phyloP scores from a whole-genome alignment of 495 filamentous ascomycete genomes.

The Hypoxylon perforatum region DNA sequence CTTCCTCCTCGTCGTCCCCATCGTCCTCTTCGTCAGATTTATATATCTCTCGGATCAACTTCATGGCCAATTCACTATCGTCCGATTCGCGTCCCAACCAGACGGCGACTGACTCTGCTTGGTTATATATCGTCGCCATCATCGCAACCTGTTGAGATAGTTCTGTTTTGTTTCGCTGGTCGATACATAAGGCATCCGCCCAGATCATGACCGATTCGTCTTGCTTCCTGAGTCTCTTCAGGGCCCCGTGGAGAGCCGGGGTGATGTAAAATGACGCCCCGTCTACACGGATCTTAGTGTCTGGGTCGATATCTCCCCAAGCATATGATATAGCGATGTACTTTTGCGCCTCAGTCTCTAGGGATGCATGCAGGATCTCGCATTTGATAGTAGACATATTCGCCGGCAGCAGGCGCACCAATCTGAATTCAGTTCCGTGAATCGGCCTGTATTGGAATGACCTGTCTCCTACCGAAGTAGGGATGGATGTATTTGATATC shows the following conservation, averaged over 20 bases:
- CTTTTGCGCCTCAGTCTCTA: too few species aligned
- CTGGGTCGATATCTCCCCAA: not conserved
- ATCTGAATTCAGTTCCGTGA: too few species aligned
- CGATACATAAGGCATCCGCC: constrained; percentile 42
- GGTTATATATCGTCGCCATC: constrained; percentile 33
- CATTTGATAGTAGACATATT: too few species aligned
- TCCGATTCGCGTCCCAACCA: constrained; percentile 34
- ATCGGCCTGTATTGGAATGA: too few species aligned
- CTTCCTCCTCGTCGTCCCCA: too few species aligned
- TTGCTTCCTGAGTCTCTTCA: constrained; percentile 24
- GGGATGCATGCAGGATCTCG: too few species aligned
- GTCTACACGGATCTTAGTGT: not conserved
- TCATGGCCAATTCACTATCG: constrained; percentile 19
- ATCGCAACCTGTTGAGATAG: constrained; percentile 23
- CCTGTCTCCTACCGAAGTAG: too few species aligned
- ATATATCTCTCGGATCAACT: not conserved
- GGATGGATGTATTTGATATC: too few species aligned
- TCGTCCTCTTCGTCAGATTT: not conserved
- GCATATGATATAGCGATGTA: not conserved
- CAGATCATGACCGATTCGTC: constrained; percentile 26
- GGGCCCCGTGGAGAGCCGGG: constrained; percentile 28
- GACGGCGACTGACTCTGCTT: constrained; percentile 25
- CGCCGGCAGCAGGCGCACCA: too few species aligned
- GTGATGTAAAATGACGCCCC: constrained; percentile 18
- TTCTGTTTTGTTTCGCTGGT: constrained; percentile 34